A percentile compares a stretch with the other conserved stretches of the same genome.
phyloP scores from a whole-genome alignment of 2,329 filamentous ascomycete genomes.

The Orbilia ellipsospora region DNA sequence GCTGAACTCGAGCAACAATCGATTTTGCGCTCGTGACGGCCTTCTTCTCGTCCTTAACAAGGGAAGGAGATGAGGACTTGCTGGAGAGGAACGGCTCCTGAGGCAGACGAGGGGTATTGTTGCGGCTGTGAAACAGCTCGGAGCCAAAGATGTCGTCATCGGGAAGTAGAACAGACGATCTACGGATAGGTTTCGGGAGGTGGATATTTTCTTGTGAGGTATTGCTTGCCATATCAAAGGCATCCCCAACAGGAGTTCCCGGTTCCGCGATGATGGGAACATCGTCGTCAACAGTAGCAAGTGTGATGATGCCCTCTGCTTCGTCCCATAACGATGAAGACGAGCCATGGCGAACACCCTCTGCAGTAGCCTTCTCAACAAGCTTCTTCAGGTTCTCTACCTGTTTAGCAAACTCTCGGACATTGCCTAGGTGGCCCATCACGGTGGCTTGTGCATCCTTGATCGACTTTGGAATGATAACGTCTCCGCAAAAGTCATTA shows the following conservation, averaged over 20 bases:
- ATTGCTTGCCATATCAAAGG: constrained; percentile 51
- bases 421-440: constrained; percentile 83
- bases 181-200: constrained; percentile 35
- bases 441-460: constrained; percentile 84
- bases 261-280: constrained; percentile 61
- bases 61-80: constrained; percentile 51
- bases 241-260: constrained; percentile 36
- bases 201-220: constrained; percentile 53
- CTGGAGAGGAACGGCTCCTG: constrained; percentile 51
- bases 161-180: constrained; percentile 57
- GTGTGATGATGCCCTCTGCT: constrained; percentile 85
- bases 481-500: constrained; percentile 63
- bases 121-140: constrained; percentile 49
- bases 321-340: constrained; percentile 77
- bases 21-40: constrained; percentile 49
- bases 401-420: constrained; percentile 80
- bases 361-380: constrained; percentile 74
- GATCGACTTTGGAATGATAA: constrained; percentile 82
- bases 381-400: constrained; percentile 84
- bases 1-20: constrained; percentile 50
- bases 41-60: constrained; percentile 53
- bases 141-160: constrained; percentile 60
- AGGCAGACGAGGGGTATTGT: constrained; percentile 47
- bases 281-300: constrained; percentile 78
- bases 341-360: constrained; percentile 73